phyloP scores from a whole-genome alignment of 2,329 filamentous ascomycete genomes.

The Westerdykella aurantiaca region DNA sequence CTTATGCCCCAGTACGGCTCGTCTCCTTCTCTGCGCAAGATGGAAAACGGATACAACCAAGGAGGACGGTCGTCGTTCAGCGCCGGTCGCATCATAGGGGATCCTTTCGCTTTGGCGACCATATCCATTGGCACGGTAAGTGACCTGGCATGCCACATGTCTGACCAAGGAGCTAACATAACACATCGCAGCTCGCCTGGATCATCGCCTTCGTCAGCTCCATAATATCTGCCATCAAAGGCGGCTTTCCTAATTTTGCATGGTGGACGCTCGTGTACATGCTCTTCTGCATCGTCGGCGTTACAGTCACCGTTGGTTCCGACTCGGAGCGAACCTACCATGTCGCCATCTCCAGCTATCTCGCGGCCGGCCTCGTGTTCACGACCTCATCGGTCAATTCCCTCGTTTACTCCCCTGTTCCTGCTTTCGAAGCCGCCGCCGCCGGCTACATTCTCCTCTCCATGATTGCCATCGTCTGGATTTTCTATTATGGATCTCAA shows the following conservation, averaged over 20 bases:
- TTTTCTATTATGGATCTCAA: slow-evolving; percentile 95
- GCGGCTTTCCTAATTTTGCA: slow-evolving; percentile 71
- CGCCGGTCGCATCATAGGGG: slow-evolving; percentile 85
- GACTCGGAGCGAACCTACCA: slow-evolving; percentile 84
- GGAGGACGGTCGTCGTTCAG: slow-evolving; percentile 52
- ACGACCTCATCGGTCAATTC: slow-evolving; percentile 81
- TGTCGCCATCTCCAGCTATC: slow-evolving; percentile 83
- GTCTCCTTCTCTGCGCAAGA: slow-evolving; percentile 72
- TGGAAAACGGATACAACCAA: slow-evolving; percentile 60
- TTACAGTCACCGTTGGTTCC: slow-evolving; percentile 77
- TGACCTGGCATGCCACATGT: slow-evolving; percentile 17
- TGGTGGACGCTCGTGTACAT: slow-evolving; percentile 91
- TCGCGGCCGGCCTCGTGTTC: slow-evolving; percentile 76
- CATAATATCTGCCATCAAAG: slow-evolving; percentile 61
- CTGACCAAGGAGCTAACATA: slow-evolving; percentile 16
- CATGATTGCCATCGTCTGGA: slow-evolving; percentile 93
- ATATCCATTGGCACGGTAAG: slow-evolving; percentile 86
- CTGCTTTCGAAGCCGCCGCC: slow-evolving; percentile 74
- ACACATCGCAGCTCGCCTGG: slow-evolving; percentile 73
- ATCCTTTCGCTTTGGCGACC: slow-evolving; percentile 92
- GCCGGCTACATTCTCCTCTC: slow-evolving; percentile 91
- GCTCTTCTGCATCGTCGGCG: slow-evolving; percentile 72
- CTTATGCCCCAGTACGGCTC: slow-evolving; percentile 72
- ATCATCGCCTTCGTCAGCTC: slow-evolving; percentile 84
- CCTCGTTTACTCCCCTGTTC: slow-evolving; percentile 69